Conservation (phyloP, 1,284 basidiomycete species). For the Sanghuangporus weigelae region DNA sequence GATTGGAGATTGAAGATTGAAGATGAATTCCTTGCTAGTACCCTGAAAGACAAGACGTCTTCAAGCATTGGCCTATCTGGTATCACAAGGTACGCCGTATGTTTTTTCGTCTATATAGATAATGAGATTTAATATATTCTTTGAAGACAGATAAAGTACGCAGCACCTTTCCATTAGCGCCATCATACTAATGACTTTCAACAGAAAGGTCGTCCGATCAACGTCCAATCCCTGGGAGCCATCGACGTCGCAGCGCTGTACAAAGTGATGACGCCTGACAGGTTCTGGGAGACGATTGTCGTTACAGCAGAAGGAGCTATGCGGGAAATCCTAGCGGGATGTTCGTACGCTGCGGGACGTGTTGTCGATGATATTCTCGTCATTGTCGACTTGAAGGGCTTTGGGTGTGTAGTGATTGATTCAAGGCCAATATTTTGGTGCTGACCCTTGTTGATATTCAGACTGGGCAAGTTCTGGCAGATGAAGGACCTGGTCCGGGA, state of each 20-base stretch:
- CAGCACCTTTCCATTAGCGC: not conserved
- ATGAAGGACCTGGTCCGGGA: slow-evolving; percentile 54
- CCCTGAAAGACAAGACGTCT: slow-evolving; percentile 59
- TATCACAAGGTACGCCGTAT: slow-evolving; percentile 56
- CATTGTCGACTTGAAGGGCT: slow-evolving; percentile 63
- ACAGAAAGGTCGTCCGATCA: slow-evolving; percentile 63
- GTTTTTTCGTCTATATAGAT: not conserved
- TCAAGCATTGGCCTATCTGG: slow-evolving; percentile 68
- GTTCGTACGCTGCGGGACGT: slow-evolving; percentile 45
- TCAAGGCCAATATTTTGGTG: not conserved
- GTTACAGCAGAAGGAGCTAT: slow-evolving; percentile 57
- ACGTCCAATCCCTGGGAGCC: slow-evolving; percentile 56
- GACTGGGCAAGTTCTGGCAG: slow-evolving; percentile 67
- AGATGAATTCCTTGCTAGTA: slow-evolving; percentile 39
- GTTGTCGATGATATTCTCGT: slow-evolving; percentile 49
- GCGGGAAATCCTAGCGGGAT: slow-evolving; percentile 63
- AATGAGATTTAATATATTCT: not conserved
- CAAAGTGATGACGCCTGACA: slow-evolving; percentile 52
- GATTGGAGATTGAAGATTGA: not conserved
- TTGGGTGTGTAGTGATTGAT: slow-evolving; percentile 40
- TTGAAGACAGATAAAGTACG: slow-evolving; percentile 53
- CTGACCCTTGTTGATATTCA: slow-evolving; percentile 23
- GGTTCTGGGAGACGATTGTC: slow-evolving; percentile 57
- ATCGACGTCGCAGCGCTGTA: slow-evolving; percentile 58
- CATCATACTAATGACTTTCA: not conserved